Percentiles rank a stretch among this genome's conserved stretches.
These are phyloP conservation scores for Megacollybia platyphylla DNA, from an alignment of 1,284 basidiomycete species.

Conservation along the genomic window DNA sequence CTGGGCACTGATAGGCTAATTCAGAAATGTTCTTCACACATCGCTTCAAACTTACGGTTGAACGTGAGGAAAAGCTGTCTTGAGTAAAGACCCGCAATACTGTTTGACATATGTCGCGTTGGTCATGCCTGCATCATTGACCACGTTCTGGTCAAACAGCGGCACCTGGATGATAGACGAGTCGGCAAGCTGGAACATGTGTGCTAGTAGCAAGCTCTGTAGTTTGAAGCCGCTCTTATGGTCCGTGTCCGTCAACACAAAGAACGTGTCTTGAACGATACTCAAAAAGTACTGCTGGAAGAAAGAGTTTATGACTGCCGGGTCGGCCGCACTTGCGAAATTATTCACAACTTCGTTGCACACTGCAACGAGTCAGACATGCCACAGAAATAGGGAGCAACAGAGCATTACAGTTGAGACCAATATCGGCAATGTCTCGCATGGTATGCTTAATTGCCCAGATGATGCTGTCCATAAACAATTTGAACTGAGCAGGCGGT, in stretches of 20 bases:
- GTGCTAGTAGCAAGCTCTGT: slow-evolving; percentile 80
- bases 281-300: slow-evolving; percentile 82
- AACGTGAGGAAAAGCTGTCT: slow-evolving; percentile 85
- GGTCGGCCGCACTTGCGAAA: slow-evolving; percentile 71
- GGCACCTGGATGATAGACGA: slow-evolving; percentile 74
- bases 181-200: slow-evolving; percentile 92
- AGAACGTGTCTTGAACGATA: slow-evolving; percentile 95
- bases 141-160: slow-evolving; percentile 72
- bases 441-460: slow-evolving; percentile 99
- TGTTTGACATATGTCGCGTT: slow-evolving; percentile 82
- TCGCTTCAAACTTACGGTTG: slow-evolving; percentile 45
- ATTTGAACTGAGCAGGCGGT: slow-evolving; percentile 89
- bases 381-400: neutral
- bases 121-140: slow-evolving; percentile 63
- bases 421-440: slow-evolving; percentile 96
- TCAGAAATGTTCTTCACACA: slow-evolving; percentile 2
- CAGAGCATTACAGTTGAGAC: slow-evolving; percentile 62
- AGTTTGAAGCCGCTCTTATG: slow-evolving; percentile 98
- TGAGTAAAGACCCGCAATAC: slow-evolving; percentile 80
- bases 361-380: slow-evolving; percentile 33
- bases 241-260: slow-evolving; percentile 93
- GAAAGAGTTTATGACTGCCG: slow-evolving; percentile 62
- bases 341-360: slow-evolving; percentile 94
- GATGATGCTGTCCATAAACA: slow-evolving; percentile 96
- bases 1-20: slow-evolving; percentile 35